Evolutionary conservation across 2,329 filamentous ascomycete species (phyloP).

Genomic region (Pseudofabraea citricarpa): DNA sequence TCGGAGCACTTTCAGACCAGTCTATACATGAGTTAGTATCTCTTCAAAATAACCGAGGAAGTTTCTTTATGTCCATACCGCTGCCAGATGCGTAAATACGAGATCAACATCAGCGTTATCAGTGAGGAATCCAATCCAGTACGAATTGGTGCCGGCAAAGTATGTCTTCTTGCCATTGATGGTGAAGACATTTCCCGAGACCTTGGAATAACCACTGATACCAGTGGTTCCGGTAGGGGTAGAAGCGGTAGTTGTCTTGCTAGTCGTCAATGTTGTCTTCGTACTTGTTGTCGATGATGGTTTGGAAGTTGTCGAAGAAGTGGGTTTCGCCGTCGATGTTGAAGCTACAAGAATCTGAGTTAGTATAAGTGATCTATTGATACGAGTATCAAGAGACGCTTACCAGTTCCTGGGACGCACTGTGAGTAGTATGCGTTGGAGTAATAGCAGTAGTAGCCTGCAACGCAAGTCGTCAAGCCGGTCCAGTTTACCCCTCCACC

Average conservation of each 20-base stretch:
- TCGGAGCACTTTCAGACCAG: constrained; percentile 54
- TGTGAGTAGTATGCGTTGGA: constrained; percentile 25
- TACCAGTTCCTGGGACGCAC: constrained; percentile 12
- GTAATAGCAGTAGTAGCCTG: constrained; percentile 22
- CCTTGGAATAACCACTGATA: constrained; percentile 17
- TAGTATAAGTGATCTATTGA: no score
- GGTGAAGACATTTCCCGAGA: constrained; percentile 29
- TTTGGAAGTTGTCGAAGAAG: neutral
- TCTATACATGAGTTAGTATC: constrained; percentile 15
- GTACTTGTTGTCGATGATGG: neutral
- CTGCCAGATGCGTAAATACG: constrained; percentile 40
- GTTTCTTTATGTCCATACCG: no score
- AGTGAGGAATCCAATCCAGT: constrained; percentile 50
- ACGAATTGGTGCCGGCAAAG: constrained; percentile 49
- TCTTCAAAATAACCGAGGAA: no score
- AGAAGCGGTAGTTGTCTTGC: neutral
- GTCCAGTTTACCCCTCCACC: constrained; percentile 22
- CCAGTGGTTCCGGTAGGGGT: constrained; percentile 6
- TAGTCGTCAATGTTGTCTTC: neutral
- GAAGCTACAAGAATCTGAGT: no score
- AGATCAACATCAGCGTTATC: constrained; percentile 51
- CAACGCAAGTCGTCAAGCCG: constrained; percentile 22
- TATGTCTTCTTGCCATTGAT: constrained; percentile 42
- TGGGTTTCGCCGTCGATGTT: neutral
- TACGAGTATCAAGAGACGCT: no score